phyloP scores from a whole-genome alignment of 2,329 filamentous ascomycete species.

The Ceratocystiopsis sp. region DNA sequence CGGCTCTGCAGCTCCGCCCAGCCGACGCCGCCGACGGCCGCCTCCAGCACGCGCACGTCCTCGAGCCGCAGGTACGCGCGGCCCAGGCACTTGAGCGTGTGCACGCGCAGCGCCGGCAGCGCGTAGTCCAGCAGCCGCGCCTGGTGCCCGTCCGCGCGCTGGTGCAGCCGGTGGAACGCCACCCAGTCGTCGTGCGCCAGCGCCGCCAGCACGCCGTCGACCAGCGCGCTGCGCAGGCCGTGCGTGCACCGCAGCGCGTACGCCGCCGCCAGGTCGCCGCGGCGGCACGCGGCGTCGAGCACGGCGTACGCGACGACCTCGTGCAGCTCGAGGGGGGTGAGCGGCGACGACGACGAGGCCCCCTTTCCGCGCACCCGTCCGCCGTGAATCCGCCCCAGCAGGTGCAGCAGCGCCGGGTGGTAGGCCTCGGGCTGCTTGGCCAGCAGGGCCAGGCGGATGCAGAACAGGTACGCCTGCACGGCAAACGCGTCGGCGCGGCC shows the following conservation, averaged over 20 bases:
- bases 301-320: conserved; percentile 72
- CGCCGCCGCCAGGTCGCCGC: conserved; percentile 57
- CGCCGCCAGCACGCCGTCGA: conserved; percentile 51
- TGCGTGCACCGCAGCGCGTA: conserved; percentile 48
- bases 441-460: conserved; percentile 68
- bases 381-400: too few relatives aligned
- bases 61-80: conserved; percentile 56
- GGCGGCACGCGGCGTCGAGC: conserved; percentile 75
- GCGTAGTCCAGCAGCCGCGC: conserved; percentile 68
- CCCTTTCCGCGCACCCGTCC: too few relatives aligned
- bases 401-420: conserved; percentile 66
- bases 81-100: conserved; percentile 75
- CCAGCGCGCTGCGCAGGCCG: conserved; percentile 44
- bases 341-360: too few relatives aligned
- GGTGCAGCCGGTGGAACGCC: conserved; percentile 51
- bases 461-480: conserved; percentile 81
- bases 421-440: conserved; percentile 76
- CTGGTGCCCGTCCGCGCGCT: conserved; percentile 58
- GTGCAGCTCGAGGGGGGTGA: conserved; percentile 54
- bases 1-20: conserved; percentile 55
- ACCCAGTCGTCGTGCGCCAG: conserved; percentile 73
- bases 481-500: conserved; percentile 65
- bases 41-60: conserved; percentile 52
- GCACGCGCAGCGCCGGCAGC: conserved; percentile 53
- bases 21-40: conserved; percentile 38